phyloP scores from a whole-genome alignment of 805 yeast species.

The Debaryomyces hansenii region DNA sequence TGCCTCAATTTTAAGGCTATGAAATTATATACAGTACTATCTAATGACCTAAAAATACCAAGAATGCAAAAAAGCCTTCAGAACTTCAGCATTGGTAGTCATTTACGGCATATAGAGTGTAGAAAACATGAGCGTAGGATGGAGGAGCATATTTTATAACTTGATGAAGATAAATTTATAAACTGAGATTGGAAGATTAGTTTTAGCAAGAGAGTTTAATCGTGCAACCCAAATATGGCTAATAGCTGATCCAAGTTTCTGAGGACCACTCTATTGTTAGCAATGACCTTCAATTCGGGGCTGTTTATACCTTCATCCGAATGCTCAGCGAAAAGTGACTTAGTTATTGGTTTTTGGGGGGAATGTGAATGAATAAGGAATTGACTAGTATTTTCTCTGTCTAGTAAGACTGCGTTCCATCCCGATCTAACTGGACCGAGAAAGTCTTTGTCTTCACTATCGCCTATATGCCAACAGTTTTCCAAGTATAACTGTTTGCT shows the following conservation, averaged over 20 bases:
- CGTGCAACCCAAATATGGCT: background rate
- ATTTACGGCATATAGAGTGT: too few species aligned
- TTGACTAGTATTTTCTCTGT: slow-evolving; percentile 32
- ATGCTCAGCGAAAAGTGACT: background rate
- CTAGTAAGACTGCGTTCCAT: slow-evolving; percentile 59
- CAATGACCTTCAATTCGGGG: slow-evolving; percentile 24
- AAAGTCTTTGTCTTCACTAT: slow-evolving; percentile 55
- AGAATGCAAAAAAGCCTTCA: too few species aligned
- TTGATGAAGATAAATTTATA: too few species aligned
- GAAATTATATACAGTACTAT: too few species aligned
- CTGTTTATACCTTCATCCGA: slow-evolving; percentile 6
- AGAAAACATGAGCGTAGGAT: too few species aligned
- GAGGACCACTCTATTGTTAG: slow-evolving; percentile 33
- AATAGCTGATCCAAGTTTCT: slow-evolving; percentile 6
- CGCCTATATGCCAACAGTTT: slow-evolving; percentile 67
- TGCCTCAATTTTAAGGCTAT: too few species aligned
- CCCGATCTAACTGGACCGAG: slow-evolving; percentile 55
- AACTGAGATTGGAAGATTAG: too few species aligned
- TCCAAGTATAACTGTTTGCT: slow-evolving; percentile 15
- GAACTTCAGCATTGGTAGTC: too few species aligned
- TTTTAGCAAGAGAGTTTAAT: too few species aligned
- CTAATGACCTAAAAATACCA: too few species aligned
- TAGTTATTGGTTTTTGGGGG: background rate
- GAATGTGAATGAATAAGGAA: slow-evolving; percentile 10
- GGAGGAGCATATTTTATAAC: too few species aligned